Base-by-base conservation (phyloP, 257 asterid genomes). In the Coffea canephora region DNA sequence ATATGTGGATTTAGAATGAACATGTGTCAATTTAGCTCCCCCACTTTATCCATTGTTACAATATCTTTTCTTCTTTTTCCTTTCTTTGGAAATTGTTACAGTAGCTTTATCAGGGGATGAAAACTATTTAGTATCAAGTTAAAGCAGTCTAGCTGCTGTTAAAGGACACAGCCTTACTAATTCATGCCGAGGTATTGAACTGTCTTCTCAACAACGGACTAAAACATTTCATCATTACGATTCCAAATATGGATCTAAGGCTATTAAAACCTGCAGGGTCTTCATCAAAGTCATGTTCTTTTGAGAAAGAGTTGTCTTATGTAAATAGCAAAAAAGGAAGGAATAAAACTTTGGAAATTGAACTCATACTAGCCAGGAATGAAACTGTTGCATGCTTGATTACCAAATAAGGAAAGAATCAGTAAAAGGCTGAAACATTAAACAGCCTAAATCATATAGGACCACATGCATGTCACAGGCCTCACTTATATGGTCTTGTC, bases 401-500 rank as follows among this genome's bases (percentile, higher is more conserved):
- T 46, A 4, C 36, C 74, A 45, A 43, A 45, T n/a, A 46, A 23
- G 59, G 75, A n/a, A 46, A 2, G 41, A 70, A 21, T 21, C 1
- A 16, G 3, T 5, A 12, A 21, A 70, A 70, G 3, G 74, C 74
- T 45, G 74, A 21, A 50, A 23, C 50, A 48, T 3, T 1, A n/a
- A 15, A 72, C 66, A 48, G 27, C 25, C 62, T 71, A 27, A 34
- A 46, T 61, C 57, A 57, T 46, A 19, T 46, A 79, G 78, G 41
- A 27, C 61, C 73, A 34, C 74, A 73, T 73, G 68, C 82, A 79
- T 62, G 54, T 69, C 15, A 31, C 36, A 31, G 73, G 34, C 73
- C 4, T 43, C 23, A 70, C 18, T 25, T 31, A 50, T 15, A 74
- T 25, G 50, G 50, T 71, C 52, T 41, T 59, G 52, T 55, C 41